Evolutionary conservation across 2,329 filamentous ascomycete species (phyloP), one percentile per base, ranked within the genome.

Genomic region (Trichocomaceae sp.): DNA sequence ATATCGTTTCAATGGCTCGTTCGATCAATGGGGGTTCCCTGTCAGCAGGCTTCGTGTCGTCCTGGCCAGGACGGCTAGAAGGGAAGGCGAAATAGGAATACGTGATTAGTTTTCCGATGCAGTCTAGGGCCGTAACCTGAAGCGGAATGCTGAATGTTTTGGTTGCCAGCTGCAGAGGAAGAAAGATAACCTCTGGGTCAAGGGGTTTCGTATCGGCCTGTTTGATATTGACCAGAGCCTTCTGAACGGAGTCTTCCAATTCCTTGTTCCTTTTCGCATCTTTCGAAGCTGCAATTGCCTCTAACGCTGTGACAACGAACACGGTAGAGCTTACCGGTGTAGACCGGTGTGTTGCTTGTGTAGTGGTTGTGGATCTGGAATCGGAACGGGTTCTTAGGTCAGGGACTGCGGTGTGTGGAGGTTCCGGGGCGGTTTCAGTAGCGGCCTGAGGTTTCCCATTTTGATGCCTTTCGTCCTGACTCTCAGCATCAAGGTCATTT

Each of bases 41-140:
- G 55, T 67, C 67, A 42, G 64, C 57, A 12, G 56, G 57, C 41
- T 63, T 33, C n/a, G 66, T 63, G 19, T 59, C 59, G 35, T 63
- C 64, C 33, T 67, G 56, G 20, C 41, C 46, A 39, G 54, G 58
- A 46, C 66, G 67, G 20, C 73, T 72, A 50, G 77, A 77, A 35
- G 85, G 82, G 49, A 89, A 83, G 48, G 92, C 92, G 72, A 99
- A 97, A 78, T 97, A 97, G 17, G 93, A 96, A 72, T 96, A 99
- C 65, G 92, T 96, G 69, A 97, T 97, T 59, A 99, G 84, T 77
- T 99, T 99, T 65, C 95, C 93, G 65, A 99, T 96, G 74, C 92
- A 97, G 74, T 99, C 93, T 66, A 99, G 83, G 6, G 93, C 91
- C 37, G 88, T 88, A 20, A 90, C 95, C 57, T 90, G 88, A 47